A percentile compares a stretch with the other conserved stretches of the same genome.
Conservation (phyloP, 2,329 filamentous ascomycete genomes). For the Trichoderma gracile region DNA sequence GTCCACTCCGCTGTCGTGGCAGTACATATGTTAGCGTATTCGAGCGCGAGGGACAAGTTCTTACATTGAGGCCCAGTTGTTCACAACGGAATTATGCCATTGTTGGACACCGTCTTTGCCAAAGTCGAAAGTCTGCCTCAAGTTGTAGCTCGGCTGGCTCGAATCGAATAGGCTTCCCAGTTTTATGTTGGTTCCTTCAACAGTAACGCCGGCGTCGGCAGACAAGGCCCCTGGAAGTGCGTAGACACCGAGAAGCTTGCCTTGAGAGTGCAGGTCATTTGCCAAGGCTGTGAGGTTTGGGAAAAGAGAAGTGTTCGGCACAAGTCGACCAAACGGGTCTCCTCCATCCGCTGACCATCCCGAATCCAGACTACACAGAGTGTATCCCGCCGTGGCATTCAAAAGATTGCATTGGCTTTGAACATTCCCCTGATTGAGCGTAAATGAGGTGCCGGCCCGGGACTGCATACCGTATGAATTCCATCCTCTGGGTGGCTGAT, state of each 20-base stretch:
- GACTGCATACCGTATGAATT: conserved; percentile 15
- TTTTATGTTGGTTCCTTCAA: conserved; percentile 15
- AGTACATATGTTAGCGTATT: neutral
- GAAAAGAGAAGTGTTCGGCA: conserved; percentile 8
- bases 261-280: conserved; percentile 7
- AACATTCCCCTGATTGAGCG: neutral
- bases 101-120: conserved; percentile 12
- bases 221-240: conserved; percentile 6
- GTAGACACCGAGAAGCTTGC: conserved; percentile 10
- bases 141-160: conserved; percentile 16
- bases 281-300: conserved; percentile 15
- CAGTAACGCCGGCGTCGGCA: conserved; percentile 2
- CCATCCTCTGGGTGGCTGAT: conserved; percentile 9
- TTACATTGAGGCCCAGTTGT: conserved; percentile 17
- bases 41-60: neutral
- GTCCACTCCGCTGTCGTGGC: neutral
- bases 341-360: conserved; percentile 15
- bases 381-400: conserved; percentile 12
- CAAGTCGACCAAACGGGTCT: conserved; percentile 6
- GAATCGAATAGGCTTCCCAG: conserved; percentile 5
- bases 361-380: conserved; percentile 14
- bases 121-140: conserved; percentile 16
- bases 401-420: conserved; percentile 12
- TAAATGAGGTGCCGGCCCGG: neutral
- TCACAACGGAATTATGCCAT: conserved; percentile 19